Base-by-base conservation (phyloP, 805 yeast species). In the Ogataea trehaloabstinens region DNA sequence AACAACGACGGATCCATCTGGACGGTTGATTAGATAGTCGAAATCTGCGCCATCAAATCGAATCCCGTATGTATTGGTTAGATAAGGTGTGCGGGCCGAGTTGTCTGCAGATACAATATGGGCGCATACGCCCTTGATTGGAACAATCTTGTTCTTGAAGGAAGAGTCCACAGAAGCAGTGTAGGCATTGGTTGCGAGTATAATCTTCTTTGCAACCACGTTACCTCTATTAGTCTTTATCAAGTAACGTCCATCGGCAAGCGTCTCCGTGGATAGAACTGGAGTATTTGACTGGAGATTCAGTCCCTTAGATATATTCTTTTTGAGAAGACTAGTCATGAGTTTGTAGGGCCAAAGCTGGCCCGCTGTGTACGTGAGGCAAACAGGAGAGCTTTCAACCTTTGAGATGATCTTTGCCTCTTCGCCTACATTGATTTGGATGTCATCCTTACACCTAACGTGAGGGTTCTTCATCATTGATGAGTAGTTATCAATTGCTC, bases 311-410 rank as follows among this genome's bases (percentile, higher is more conserved):
- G 40, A 40, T 2, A 68, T 49, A 18, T 58, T 45, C 17, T 45
- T 45, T 41, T 60, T 52, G 31, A 69, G 45, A 4, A 71, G 42
- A 1, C 59, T 55, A 5, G 57, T 53, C 35, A 66, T 61, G 10
- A 71, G 52, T 42, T 64, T 63, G 55, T 70, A 67, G 6, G 74
- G 71, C 62, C 73, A 69, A 37, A 70, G 51, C 4, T 66, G 63
- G 3, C 68, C 67, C 4, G 73, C 73, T 4, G 72, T 68, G 40
- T 58, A 60, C 2, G 60, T 49, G 25, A 66, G 41, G 7, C 63
- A 59, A 5, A 63, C 54, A 13, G 47, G 41, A 17, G 60, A 48
- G 6, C 45, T 43, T 4, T 43, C 53, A 19, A 51, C 52, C 22
- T 65, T 60, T 6, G 61, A 52, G 16, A 49, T 40, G 5, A 49